Evolutionary conservation across 768 basidiomycete genomes (phyloP).

Genomic region (Gloeostereum incarnatum): DNA sequence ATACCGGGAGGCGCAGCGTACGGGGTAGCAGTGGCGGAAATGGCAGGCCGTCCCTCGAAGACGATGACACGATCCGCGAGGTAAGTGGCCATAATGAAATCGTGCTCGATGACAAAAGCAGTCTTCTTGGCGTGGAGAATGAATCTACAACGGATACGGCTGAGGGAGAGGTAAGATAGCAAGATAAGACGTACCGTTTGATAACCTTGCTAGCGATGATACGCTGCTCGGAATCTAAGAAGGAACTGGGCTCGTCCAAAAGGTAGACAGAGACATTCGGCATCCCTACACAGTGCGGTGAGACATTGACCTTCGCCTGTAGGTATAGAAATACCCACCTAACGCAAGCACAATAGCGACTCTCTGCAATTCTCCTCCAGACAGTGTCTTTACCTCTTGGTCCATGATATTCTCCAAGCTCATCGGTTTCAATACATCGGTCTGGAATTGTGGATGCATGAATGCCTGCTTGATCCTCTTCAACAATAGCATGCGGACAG

Average conservation of each 20-base stretch:
- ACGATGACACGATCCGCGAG: constrained; percentile 97
- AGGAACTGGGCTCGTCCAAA: constrained; percentile 91
- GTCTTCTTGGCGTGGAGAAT: constrained; percentile 96
- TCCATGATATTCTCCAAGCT: constrained; percentile 90
- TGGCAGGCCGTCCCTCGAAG: constrained; percentile 80
- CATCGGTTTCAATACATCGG: constrained; percentile 98
- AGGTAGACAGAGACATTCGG: constrained; percentile 83
- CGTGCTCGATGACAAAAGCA: constrained; percentile 98
- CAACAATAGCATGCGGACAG: constrained; percentile 89
- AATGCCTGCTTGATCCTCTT: constrained; percentile 94
- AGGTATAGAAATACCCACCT: constrained; percentile 31
- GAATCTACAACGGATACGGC: constrained; percentile 40
- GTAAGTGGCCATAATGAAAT: constrained; percentile 99
- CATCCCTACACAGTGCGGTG: constrained; percentile 54
- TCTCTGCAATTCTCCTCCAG: constrained; percentile 96
- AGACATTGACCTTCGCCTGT: constrained; percentile 8
- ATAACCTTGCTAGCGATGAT: constrained; percentile 97
- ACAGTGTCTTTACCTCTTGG: constrained; percentile 96
- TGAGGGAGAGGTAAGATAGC: too few relatives aligned
- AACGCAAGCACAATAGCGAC: constrained; percentile 94
- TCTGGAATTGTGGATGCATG: constrained; percentile 99
- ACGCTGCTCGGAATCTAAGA: constrained; percentile 99
- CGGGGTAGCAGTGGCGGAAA: constrained; percentile 86
- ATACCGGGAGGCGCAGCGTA: constrained; percentile 27
- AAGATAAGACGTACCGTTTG: constrained; percentile 54